These are phyloP conservation scores for Cenococcum geophilum DNA, from an alignment of 495 filamentous ascomycete genomes.

Conservation along the genomic window DNA sequence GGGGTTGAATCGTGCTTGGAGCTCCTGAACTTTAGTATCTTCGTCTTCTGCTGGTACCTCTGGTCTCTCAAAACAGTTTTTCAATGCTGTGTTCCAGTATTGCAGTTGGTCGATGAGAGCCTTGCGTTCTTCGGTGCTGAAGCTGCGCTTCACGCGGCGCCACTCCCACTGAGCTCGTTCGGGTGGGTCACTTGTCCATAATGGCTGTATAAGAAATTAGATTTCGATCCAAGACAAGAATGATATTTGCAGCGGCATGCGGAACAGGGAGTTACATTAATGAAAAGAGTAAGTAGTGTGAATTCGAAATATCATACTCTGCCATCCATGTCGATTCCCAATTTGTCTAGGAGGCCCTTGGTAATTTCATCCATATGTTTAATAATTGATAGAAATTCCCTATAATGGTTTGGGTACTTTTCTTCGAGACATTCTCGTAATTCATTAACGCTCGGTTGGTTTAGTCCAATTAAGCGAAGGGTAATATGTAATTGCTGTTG, in stretches of 20 bases:
- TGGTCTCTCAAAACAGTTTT: constrained; percentile 15
- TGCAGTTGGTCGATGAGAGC: constrained; percentile 8
- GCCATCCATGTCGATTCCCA: constrained; percentile 11
- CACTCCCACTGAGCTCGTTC: constrained; percentile 12
- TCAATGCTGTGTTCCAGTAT: constrained; percentile 11
- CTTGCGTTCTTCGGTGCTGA: constrained; percentile 3
- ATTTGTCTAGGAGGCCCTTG: background rate
- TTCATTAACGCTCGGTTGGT: constrained; percentile 5
- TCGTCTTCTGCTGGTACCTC: constrained; percentile 8
- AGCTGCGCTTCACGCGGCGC: constrained; percentile 12
- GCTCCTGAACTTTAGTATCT: constrained; percentile 2
- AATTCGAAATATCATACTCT: constrained; percentile 3
- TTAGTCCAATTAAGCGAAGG: constrained; percentile 1
- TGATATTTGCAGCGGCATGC: too few relatives aligned
- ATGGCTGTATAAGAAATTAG: background rate
- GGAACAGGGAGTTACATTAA: background rate
- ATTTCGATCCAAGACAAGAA: background rate
- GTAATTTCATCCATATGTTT: constrained; percentile 11
- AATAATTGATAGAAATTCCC: constrained; percentile 13
- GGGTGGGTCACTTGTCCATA: background rate
- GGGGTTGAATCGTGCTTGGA: constrained; percentile 7
- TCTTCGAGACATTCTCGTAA: constrained; percentile 5
- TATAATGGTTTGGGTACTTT: background rate
- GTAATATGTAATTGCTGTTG: constrained; percentile 16
- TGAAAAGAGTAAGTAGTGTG: background rate